phyloP scores from a whole-genome alignment of 305 asterid genomes.

The Salvia sclarea region DNA sequence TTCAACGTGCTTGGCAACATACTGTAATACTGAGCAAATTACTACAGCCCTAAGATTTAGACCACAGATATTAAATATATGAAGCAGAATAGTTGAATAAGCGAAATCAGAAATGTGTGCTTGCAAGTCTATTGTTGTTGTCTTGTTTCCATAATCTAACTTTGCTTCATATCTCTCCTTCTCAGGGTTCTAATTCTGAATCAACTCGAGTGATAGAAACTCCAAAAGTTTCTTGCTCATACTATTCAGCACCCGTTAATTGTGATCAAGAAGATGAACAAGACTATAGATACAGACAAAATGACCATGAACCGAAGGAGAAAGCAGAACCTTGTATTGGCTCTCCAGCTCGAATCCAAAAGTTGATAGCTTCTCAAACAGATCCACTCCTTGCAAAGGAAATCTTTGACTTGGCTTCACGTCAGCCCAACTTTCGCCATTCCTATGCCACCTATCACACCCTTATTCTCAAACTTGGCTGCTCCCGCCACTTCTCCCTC shows the following conservation, averaged over 20 bases:
- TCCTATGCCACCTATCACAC: constrained; percentile 63
- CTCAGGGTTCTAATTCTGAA: constrained; percentile 29
- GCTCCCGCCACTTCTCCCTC: constrained; percentile 59
- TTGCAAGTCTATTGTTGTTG: not conserved
- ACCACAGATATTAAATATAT: not conserved
- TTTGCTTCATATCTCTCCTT: constrained; percentile 21
- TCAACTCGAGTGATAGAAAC: constrained; percentile 23
- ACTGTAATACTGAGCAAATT: not conserved
- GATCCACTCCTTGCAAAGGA: constrained; percentile 92
- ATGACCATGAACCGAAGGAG: constrained; percentile 32
- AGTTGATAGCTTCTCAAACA: constrained; percentile 71
- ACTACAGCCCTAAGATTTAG: no score
- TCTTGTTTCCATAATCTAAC: not conserved
- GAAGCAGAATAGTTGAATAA: not conserved
- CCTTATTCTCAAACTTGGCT: constrained; percentile 81
- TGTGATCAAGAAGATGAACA: constrained; percentile 31
- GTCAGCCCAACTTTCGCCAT: constrained; percentile 68
- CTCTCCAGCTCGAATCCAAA: constrained; percentile 76
- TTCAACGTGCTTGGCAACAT: not conserved
- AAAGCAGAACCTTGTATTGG: constrained; percentile 39
- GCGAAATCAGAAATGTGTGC: not conserved
- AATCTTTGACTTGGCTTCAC: constrained; percentile 77
- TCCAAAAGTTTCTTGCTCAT: constrained; percentile 26
- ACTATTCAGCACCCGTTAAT: constrained; percentile 34
- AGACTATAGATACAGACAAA: constrained; percentile 19